Evolutionary conservation across 164 flowering plant genomes (phyloP), one percentile per base, ranked within the genome.

Genomic region (Tetracentron sinense): DNA sequence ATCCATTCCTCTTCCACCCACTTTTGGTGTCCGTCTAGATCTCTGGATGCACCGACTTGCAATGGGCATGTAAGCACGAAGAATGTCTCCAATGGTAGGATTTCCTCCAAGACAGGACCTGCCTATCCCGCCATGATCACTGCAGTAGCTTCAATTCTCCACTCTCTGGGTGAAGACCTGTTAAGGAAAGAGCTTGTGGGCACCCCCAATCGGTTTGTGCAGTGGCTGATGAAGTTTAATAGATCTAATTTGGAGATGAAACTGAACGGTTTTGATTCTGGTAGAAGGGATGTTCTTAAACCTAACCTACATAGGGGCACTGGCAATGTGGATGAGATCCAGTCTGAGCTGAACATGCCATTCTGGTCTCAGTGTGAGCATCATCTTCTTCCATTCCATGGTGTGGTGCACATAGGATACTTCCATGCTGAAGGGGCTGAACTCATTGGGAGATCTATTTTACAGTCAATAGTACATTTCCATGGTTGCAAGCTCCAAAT

Each of bases 361-460:
- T 83, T 88, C 53, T 87, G 94, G 86, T 95, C 97, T n/a, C 92
- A 74, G 17, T 95, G 99, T 68, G 97, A 95, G 78, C 99, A 95
- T 62, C 97, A 92, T 74, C 76, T 95, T 30, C 96, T 95, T 56
- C 99, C 99, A 12, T 95, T 95, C 66, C 81, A 92, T 54, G 97
- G 99, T 42, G 83, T 86, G 19, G 89, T 89, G 49, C 99, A 95
- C 56, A 73, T 95, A 27, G 96, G 97, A 15, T 95, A 79, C 77
- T 76, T 85, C 62, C 60, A 65, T 50, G 57, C 74, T 6, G 67
- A 72, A 27, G 84, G 73, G 49, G 50, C 55, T 23, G 63, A 44
- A 58, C 75, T 83, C 27, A 62, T 81, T 29, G 76, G 65, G 8
- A 83, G 75, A 66, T 76, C 90, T 2, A 67, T 81, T 38, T 61